Evolutionary conservation across 768 basidiomycete species (phyloP).

Genomic region (Lactarius tabidus): DNA sequence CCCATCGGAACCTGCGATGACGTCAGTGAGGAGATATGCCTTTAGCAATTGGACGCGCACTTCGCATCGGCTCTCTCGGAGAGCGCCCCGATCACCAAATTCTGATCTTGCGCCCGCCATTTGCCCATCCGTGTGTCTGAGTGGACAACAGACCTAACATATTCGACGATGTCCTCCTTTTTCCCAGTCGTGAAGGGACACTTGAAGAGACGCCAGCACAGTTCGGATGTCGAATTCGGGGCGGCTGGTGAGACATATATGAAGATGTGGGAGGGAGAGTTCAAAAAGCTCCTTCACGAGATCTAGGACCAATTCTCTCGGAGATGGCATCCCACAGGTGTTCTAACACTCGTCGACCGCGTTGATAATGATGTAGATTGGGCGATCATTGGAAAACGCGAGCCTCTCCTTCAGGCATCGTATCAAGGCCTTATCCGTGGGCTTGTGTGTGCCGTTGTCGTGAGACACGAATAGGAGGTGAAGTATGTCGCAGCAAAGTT

Average conservation of each 20-base stretch:
- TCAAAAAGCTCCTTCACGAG: not conserved
- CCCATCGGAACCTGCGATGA: not conserved
- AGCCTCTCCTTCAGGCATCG: not conserved
- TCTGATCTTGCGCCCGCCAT: not conserved
- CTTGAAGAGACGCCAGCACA: not conserved
- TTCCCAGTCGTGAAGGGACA: not conserved
- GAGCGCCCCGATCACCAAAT: not conserved
- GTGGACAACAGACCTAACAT: not conserved
- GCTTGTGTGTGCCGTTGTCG: not conserved
- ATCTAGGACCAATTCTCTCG: not conserved
- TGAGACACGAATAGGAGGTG: not conserved
- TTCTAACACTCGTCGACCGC: slow-evolving; percentile 1
- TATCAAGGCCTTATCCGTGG: not conserved
- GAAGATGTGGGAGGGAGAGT: not conserved
- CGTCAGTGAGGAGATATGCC: not conserved
- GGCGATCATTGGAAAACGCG: not conserved
- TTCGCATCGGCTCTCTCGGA: not conserved
- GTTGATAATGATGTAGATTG: not conserved
- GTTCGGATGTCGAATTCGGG: not conserved
- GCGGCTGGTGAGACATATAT: not conserved
- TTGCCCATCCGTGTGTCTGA: not conserved
- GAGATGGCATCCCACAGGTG: not conserved
- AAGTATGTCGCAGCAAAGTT: not conserved
- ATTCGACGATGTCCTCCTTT: not conserved
- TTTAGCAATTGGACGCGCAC: not conserved